Conservation (phyloP, 805 yeast genomes). For the Ogataea sp. region DNA sequence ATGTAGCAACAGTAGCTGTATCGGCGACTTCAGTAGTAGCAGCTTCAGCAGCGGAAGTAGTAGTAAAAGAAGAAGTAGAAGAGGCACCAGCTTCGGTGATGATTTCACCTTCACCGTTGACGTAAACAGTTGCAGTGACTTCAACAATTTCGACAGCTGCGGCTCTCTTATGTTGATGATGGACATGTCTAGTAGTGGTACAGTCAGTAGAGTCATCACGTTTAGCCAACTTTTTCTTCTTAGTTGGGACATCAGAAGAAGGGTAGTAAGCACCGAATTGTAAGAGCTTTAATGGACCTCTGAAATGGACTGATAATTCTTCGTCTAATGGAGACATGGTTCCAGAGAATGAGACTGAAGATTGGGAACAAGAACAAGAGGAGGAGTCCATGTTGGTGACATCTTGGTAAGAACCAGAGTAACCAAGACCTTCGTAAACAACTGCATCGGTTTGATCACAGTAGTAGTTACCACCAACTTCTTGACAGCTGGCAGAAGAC, state of each 20-base stretch:
- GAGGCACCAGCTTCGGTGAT: slow-evolving; percentile 19
- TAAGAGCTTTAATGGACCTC: slow-evolving; percentile 76
- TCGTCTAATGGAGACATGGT: slow-evolving; percentile 73
- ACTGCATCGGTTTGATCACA: slow-evolving; percentile 60
- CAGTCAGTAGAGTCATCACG: slow-evolving; percentile 31
- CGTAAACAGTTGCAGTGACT: slow-evolving; percentile 73
- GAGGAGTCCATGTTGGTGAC: slow-evolving; percentile 61
- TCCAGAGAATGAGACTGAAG: slow-evolving; percentile 55
- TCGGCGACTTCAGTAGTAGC: slow-evolving; percentile 11
- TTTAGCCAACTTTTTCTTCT: slow-evolving; percentile 21
- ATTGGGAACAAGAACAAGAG: slow-evolving; percentile 64
- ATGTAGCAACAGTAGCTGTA: slow-evolving; percentile 17
- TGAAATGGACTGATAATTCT: slow-evolving; percentile 81
- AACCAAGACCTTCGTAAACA: slow-evolving; percentile 61
- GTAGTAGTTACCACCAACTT: slow-evolving; percentile 71
- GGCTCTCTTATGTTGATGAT: slow-evolving; percentile 51
- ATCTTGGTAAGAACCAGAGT: slow-evolving; percentile 66
- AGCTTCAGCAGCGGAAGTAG: slow-evolving; percentile 17
- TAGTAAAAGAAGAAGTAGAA: slow-evolving; percentile 19
- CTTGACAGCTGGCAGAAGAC: slow-evolving; percentile 15
- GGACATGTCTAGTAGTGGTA: slow-evolving; percentile 34
- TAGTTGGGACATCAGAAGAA: slow-evolving; percentile 30
- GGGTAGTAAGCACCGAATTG: slow-evolving; percentile 91
- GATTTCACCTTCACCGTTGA: slow-evolving; percentile 49
- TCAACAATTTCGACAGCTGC: slow-evolving; percentile 56